These are phyloP conservation scores for Sequoiadendron giganteum DNA, from an alignment of 75 land plant species.

Conservation along the genomic window DNA sequence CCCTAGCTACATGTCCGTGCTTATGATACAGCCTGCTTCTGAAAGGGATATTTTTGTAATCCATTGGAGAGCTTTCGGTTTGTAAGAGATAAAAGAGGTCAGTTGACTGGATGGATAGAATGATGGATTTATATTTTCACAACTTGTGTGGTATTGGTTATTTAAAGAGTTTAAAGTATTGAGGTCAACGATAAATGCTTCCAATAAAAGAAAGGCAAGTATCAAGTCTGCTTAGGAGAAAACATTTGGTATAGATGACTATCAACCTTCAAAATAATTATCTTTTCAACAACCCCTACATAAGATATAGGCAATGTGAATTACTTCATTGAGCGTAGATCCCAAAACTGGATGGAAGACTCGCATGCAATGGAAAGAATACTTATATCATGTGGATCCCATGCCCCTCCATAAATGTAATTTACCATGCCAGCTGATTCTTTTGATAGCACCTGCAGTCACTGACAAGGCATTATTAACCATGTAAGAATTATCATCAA, in stretches of 20 bases:
- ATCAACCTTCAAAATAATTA: neutral
- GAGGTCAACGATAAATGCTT: neutral
- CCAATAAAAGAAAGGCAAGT: neutral
- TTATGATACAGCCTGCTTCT: no score
- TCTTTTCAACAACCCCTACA: neutral
- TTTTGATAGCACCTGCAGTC: slow-evolving; percentile 57
- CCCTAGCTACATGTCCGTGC: no score
- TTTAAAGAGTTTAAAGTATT: neutral
- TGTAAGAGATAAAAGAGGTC: neutral
- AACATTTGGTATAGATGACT: neutral
- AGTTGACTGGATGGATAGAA: neutral
- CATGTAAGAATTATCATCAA: neutral
- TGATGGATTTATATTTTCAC: neutral
- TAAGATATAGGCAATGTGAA: slow-evolving; percentile 4
- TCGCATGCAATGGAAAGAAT: slow-evolving; percentile 75
- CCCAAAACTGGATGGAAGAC: slow-evolving; percentile 84
- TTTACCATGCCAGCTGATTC: slow-evolving; percentile 73
- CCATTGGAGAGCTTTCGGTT: neutral
- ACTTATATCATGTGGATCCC: slow-evolving; percentile 94
- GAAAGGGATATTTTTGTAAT: neutral
- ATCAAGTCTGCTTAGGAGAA: neutral
- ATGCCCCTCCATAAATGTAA: slow-evolving; percentile 81
- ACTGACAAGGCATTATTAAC: slow-evolving; percentile 7
- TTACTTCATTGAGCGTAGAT: slow-evolving; percentile 90
- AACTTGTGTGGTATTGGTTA: neutral